Base-by-base conservation (phyloP, 2,329 filamentous ascomycete species). In the Byssothecium circinans region DNA sequence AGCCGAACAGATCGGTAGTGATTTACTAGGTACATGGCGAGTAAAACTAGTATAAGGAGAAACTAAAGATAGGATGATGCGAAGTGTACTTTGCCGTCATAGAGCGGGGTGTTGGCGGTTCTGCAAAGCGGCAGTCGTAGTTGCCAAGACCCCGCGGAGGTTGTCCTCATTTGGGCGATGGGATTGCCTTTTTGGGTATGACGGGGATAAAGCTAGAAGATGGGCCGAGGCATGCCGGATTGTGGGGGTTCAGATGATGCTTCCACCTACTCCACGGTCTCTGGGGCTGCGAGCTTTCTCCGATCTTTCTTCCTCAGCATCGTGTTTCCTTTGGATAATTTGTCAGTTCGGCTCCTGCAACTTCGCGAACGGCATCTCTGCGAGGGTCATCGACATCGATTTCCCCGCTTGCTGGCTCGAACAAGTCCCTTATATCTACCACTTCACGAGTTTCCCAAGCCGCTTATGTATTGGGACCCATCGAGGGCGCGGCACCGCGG, bases 1-100 rank as follows among this genome's bases (percentile, higher is more conserved):
- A 56, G 53, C 53, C 57, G 53, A 52, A 23, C 25, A 2, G n/a
- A 11, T 37, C 57, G 57, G 55, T 54, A 58, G 43, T 48, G 38
- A 52, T 36, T 25, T 57, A 47, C 49, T 54, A 25, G 39, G 17
- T 43, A 29, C 25, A 27, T 33, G 12, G 32, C 43, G 44, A 49
- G 32, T n/a, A 8, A 32, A n/a, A n/a, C n/a, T n/a, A n/a, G n/a
- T n/a, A n/a, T n/a, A n/a, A n/a, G n/a, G 22, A n/a, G 25, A 2
- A 17, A 27, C n/a, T 22, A n/a, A 37, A 25, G 36, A 39, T 15
- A 15, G 36, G 29, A 32, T 32, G 29, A 14, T 8, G 12, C 29
- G 29, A 8, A 12, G 29, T 32, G 43, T 22, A 43, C 40, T 49
- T 49, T 58, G 51, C 57, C 57, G 54, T 43, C 34, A 43, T 35